These are phyloP conservation scores for Mucor sp. DNA, from an alignment of 371 early-diverging fungal species.

Conservation along the genomic window DNA sequence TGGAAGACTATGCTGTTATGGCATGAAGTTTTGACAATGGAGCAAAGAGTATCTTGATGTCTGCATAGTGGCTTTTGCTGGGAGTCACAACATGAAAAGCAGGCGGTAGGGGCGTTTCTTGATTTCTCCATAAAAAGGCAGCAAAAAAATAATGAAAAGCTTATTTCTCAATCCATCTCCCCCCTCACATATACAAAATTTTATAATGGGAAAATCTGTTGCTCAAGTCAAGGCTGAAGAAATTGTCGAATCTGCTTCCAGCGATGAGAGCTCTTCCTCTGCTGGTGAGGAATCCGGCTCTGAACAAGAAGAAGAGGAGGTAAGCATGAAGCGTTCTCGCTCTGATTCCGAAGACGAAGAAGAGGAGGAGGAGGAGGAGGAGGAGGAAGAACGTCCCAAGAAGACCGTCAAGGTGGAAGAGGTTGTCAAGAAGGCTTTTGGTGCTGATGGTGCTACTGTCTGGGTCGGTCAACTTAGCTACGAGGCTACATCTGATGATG, in stretches of 20 bases:
- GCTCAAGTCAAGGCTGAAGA: conserved; percentile 97
- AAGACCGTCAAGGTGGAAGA: conserved; percentile 58
- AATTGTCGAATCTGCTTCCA: conserved; percentile 36
- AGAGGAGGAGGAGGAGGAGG: conserved; percentile 18
- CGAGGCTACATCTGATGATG: conserved; percentile 64
- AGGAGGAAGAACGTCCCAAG: conserved; percentile 36
- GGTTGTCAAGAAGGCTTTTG: conserved; percentile 31
- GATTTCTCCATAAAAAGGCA: neutral
- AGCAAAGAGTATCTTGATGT: neutral
- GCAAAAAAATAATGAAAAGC: neutral
- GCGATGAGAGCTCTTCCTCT: conserved; percentile 10
- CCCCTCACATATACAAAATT: neutral
- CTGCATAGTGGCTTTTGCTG: neutral
- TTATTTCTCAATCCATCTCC: neutral
- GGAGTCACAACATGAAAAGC: conserved; percentile 17
- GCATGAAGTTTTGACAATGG: neutral
- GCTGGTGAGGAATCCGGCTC: conserved; percentile 14
- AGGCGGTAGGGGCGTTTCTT: neutral
- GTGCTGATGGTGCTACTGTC: conserved; percentile 51
- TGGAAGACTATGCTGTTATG: neutral
- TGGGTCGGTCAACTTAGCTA: conserved; percentile 76
- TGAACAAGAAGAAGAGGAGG: conserved; percentile 37
- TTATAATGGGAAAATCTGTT: conserved; percentile 78
- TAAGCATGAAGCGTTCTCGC: conserved; percentile 16
- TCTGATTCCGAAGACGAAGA: conserved; percentile 30